Conservation (phyloP, 441 rosid species). For the Cnidoscolus chayamansa region DNA sequence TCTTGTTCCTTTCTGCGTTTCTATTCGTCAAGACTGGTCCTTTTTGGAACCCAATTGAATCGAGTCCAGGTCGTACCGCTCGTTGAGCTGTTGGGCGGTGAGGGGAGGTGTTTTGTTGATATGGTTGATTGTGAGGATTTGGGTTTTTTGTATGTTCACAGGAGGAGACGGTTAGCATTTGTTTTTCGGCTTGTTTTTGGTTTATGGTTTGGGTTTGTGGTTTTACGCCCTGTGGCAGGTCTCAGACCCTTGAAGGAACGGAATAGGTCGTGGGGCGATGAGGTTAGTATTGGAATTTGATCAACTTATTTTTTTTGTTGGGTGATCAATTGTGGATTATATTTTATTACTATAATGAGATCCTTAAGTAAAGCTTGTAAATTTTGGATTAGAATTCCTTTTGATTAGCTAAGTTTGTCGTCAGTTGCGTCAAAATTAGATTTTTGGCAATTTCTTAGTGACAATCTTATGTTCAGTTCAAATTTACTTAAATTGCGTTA, state of each 20-base stretch:
- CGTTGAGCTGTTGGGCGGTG: slow-evolving; percentile 22
- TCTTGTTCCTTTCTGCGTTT: slow-evolving; percentile 26
- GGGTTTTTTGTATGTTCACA: slow-evolving; percentile 28
- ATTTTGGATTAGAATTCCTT: slow-evolving; percentile 17
- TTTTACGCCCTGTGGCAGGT: slow-evolving; percentile 50
- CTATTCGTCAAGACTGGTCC: slow-evolving; percentile 19
- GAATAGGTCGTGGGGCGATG: slow-evolving; percentile 84
- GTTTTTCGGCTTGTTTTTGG: slow-evolving; percentile 37
- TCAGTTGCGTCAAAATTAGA: background rate
- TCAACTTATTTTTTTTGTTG: slow-evolving; percentile 8
- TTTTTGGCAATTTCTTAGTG: background rate
- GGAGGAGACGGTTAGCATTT: slow-evolving; percentile 44
- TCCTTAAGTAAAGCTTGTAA: background rate
- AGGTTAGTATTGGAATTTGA: slow-evolving; percentile 47
- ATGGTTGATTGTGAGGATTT: slow-evolving; percentile 43
- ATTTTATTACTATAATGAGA: background rate
- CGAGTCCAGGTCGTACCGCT: slow-evolving; percentile 21
- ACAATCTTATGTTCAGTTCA: background rate
- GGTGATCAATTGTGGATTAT: slow-evolving; percentile 10
- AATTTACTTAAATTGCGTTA: background rate
- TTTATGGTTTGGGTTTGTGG: slow-evolving; percentile 47
- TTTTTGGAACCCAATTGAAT: slow-evolving; percentile 24
- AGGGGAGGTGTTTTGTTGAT: slow-evolving; percentile 21
- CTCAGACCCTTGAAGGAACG: slow-evolving; percentile 80
- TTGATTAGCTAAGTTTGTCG: slow-evolving; percentile 18